Evolutionary conservation across 129 eudicot species (phyloP).

Genomic region (Arctium lappa): DNA sequence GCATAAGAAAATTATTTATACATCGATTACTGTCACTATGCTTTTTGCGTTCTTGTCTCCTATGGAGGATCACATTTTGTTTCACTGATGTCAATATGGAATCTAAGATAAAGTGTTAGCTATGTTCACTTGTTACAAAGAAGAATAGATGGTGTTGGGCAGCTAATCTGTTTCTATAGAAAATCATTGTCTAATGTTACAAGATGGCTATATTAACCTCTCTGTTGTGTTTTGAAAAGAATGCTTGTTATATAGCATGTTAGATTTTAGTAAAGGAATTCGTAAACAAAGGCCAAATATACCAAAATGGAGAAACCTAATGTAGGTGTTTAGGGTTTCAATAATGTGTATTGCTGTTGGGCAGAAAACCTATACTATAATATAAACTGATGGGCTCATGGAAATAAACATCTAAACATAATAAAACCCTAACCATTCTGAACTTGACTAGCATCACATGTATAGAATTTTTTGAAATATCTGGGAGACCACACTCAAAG

Average conservation of each 20-base stretch:
- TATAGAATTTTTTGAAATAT: neutral
- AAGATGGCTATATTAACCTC: neutral
- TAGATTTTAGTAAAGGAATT: neutral
- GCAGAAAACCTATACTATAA: no score
- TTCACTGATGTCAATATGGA: neutral
- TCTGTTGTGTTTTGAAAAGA: neutral
- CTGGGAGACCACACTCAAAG: neutral
- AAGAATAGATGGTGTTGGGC: slow-evolving; percentile 1
- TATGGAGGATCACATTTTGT: neutral
- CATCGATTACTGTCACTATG: neutral
- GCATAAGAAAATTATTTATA: neutral
- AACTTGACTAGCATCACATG: neutral
- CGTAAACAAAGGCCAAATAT: neutral
- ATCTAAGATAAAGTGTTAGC: neutral
- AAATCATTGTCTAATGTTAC: neutral
- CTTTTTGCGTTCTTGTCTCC: slow-evolving; percentile 1
- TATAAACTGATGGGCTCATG: neutral
- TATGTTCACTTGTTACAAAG: neutral
- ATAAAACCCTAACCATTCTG: neutral
- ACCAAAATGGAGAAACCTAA: neutral
- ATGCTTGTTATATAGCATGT: slow-evolving; percentile 12
- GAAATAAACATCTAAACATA: no score
- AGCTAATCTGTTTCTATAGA: neutral
- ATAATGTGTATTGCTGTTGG: neutral
- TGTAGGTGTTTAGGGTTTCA: slow-evolving; percentile 16